Evolutionary conservation across 176 grass and related monocot genomes (phyloP), one percentile per base, ranked within the genome.

Genomic region (barley (Hordeum vulgare)): DNA sequence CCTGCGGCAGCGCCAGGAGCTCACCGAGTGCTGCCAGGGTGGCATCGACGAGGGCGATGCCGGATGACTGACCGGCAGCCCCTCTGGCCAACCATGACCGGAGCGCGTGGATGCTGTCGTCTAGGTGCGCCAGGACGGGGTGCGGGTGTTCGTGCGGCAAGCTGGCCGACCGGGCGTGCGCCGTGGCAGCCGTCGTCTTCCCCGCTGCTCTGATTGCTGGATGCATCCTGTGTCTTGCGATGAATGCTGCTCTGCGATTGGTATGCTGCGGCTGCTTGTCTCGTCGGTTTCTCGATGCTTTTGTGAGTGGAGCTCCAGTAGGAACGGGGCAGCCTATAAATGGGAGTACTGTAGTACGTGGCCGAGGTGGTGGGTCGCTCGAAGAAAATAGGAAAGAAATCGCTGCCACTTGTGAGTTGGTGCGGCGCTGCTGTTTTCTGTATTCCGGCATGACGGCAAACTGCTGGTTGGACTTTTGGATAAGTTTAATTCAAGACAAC

Each of bases 1-100:
- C 85, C 20, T 86, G 67, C 29, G 94, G 85, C 65, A 89, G 84
- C 24, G 71, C 71, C 29, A 97, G 85, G 20, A 89, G 53, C 14
- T 80, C 85, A 29, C 54, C 58, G 3, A 97, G 73, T 3, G 61
- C 81, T 78, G 60, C 51, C 26, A 93, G 85, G 18, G 73, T 35
- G 26, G 54, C 61, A 0, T 83, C 79, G 20, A 84, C 80, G 69
- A 59, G 79, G n/a, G 28, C 54, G 34, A 94, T 85, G 20, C 60
- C 39, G 77, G 77, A 64, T 18, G 69, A 13, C 40, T 72, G 69
- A 3, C 40, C 69, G 40, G 13, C 13, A 20, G 70, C 23, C 42
- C 14, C 68, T 71, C 68, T 14, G 68, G 40, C 37, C 39, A 40
- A 71, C 68, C 68, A 71, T 45, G 68, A 71, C 21, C 39, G 26